phyloP scores from a whole-genome alignment of 1,284 basidiomycete genomes.

The Pulveroboletus sp. region DNA sequence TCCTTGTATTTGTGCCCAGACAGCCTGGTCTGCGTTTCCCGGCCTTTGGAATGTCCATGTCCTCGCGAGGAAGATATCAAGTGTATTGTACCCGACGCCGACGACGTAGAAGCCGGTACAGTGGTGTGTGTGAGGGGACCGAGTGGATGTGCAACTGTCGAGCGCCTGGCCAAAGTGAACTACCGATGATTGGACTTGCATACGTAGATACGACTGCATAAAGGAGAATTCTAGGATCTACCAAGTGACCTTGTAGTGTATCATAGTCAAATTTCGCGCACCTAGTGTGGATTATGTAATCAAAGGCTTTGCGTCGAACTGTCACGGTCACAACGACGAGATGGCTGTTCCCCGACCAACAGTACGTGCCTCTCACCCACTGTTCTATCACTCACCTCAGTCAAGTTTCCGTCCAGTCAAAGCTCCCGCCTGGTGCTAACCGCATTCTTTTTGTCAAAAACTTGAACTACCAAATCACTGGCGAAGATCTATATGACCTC shows the following conservation, averaged over 20 bases:
- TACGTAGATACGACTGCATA: too few species aligned
- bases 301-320: conserved; percentile 1
- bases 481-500: conserved; percentile 93
- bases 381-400: neutral
- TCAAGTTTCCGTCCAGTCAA: conserved; percentile 48
- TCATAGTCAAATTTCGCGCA: neutral
- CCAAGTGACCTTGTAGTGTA: too few species aligned
- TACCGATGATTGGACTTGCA: neutral
- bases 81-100: conserved; percentile 55
- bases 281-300: conserved; percentile 23
- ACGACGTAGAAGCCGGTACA: conserved; percentile 43
- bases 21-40: conserved; percentile 57
- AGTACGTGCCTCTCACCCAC: conserved; percentile 40
- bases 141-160: conserved; percentile 52
- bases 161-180: conserved; percentile 41
- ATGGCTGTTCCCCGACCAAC: conserved; percentile 70
- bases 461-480: conserved; percentile 92
- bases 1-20: conserved; percentile 61
- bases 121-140: conserved; percentile 60
- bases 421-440: conserved; percentile 82
- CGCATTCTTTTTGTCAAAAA: conserved; percentile 88
- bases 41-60: conserved; percentile 60
- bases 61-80: conserved; percentile 60
- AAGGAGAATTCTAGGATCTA: neutral
- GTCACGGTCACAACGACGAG: conserved; percentile 8